Evolutionary conservation across 148 eudicot species (phyloP), one percentile per base, ranked within the genome.

Genomic region (Rhododendron simsii): DNA sequence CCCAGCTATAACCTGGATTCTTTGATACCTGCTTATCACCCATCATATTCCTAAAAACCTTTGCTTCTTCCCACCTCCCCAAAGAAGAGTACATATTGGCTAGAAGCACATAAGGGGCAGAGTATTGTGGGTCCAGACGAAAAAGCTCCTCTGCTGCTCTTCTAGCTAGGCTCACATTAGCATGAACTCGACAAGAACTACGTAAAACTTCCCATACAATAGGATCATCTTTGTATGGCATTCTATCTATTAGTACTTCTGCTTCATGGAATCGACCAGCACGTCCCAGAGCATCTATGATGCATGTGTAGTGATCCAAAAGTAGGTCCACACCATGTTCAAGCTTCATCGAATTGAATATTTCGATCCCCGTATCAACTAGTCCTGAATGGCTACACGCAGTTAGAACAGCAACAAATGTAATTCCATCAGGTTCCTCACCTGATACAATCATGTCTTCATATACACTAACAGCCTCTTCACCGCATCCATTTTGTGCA

Each of bases 311-410:
- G 88, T 95, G 98, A 89, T 93, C 93, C 59, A 90, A 39, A 86
- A 88, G 85, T 16, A 98, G 96, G 37, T 87, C 86, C 26, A 91
- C 61, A 57, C 88, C 89, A 63, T 93, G 88, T 76, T 88, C 88
- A 78, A 57, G 48, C 83, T 85, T 86, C 93, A 96, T 94, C 14
- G 94, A 92, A 77, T 92, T 90, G 85, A 96, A 92, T 84, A 92
- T 89, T 65, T 78, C 74, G 39, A 92, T 28, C 15, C 94, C 98
- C 59, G 71, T 78, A 85, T 92, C 93, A 50, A 94, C 93, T 83
- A 96, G 78, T 30, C 96, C 94, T 16, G 96, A 89, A 84, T 96
- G 98, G 89, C 93, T 96, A 87, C 98, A 94, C 39, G 98, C 95
- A 65, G 95, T 91, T 86, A 96, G 84, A 89, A 93, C 87, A 63